Percentiles rank a stretch among this genome's conserved stretches.
Evolutionary conservation across 1,139 yeast genomes (phyloP).

Genomic region (Zygotorulaspora mrakii): DNA sequence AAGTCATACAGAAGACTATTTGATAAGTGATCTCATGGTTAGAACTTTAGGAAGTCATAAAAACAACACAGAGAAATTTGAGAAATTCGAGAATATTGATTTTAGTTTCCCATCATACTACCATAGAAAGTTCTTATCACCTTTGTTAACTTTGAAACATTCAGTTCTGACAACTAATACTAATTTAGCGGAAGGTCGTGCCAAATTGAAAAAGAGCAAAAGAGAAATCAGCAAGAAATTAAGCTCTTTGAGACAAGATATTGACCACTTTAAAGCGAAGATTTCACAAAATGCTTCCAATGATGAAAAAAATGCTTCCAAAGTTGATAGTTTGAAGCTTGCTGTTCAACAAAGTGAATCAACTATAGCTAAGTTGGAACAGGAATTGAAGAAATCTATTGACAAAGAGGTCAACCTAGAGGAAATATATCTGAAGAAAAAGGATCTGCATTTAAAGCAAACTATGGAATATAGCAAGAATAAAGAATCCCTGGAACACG

Average conservation of each 20-base stretch:
- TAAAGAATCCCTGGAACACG: constrained; percentile 35
- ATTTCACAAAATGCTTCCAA: constrained; percentile 45
- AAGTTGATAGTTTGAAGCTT: constrained; percentile 42
- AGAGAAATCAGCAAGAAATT: constrained; percentile 58
- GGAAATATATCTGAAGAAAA: constrained; percentile 41
- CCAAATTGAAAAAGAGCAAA: constrained; percentile 54
- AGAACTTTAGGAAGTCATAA: constrained; percentile 38
- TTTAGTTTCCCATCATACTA: constrained; percentile 35
- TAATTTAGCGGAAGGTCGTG: constrained; percentile 48
- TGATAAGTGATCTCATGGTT: constrained; percentile 44
- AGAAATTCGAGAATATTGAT: constrained; percentile 27
- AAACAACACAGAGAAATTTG: constrained; percentile 11
- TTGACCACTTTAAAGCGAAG: constrained; percentile 51
- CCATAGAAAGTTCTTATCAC: constrained; percentile 41
- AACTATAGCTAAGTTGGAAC: constrained; percentile 41
- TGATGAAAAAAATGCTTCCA: constrained; percentile 46
- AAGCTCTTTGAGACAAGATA: constrained; percentile 51
- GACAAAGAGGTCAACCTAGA: constrained; percentile 39
- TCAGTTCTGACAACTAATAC: constrained; percentile 60
- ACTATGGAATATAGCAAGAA: constrained; percentile 38
- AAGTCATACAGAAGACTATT: constrained; percentile 39
- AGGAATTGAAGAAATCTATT: constrained; percentile 35
- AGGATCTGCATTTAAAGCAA: constrained; percentile 38
- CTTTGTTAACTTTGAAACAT: constrained; percentile 57
- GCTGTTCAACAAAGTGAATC: constrained; percentile 43